A percentile compares a stretch with the other conserved stretches of the same genome.
phyloP scores from a whole-genome alignment of 2,329 filamentous ascomycete genomes.

The Pezicula radicicola region DNA sequence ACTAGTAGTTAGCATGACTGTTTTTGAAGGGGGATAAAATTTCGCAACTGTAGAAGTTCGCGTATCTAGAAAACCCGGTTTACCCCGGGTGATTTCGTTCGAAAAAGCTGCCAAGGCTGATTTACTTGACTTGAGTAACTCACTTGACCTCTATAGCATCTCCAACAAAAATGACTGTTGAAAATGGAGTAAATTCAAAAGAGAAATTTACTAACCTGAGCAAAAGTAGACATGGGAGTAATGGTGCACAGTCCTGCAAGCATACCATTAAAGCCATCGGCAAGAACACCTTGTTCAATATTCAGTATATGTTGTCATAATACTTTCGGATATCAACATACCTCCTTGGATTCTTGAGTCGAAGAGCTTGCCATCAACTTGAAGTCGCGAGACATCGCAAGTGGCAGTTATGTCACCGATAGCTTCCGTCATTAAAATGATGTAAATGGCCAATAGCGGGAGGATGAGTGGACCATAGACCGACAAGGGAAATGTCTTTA shows the following conservation, averaged over 20 bases:
- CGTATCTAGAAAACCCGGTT: too few species aligned
- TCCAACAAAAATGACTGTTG: too few species aligned
- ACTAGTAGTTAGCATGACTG: too few species aligned
- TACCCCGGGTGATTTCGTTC: too few species aligned
- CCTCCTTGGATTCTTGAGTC: constrained; percentile 78
- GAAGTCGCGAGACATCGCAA: constrained; percentile 74
- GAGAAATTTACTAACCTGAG: constrained; percentile 33
- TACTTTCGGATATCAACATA: too few species aligned
- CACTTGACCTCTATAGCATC: too few species aligned
- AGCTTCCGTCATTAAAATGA: constrained; percentile 75
- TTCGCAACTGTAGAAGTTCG: too few species aligned
- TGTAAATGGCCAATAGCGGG: constrained; percentile 65
- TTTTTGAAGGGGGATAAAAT: too few species aligned
- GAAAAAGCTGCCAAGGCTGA: too few species aligned
- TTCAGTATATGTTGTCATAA: too few species aligned
- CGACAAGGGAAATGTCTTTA: constrained; percentile 69
- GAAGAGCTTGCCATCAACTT: constrained; percentile 69
- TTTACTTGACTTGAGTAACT: too few species aligned
- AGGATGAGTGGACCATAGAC: constrained; percentile 73
- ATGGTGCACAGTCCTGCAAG: constrained; percentile 76
- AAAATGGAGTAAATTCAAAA: too few species aligned
- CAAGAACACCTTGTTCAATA: constrained; percentile 46
- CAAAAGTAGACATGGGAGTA: constrained; percentile 76
- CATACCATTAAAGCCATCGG: constrained; percentile 74
- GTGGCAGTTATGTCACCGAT: constrained; percentile 81